Evolutionary conservation across 2,329 filamentous ascomycete species (phyloP), one percentile per base, ranked within the genome.

Genomic region (Macrophomina tecta): DNA sequence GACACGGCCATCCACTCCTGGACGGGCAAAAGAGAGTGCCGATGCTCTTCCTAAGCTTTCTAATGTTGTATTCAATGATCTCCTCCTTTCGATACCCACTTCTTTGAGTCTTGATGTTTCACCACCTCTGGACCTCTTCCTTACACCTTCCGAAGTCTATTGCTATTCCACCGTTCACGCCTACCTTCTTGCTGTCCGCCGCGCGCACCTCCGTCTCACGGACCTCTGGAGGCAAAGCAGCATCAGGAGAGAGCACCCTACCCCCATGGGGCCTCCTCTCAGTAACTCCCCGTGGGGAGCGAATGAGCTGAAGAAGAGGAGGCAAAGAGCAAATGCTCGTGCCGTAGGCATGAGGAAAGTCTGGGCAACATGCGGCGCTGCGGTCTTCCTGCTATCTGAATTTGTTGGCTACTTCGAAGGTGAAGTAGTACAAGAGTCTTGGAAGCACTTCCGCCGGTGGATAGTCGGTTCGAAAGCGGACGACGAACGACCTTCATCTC

Each of bases 301-400:
- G 67, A 83, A 85, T 18, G 86, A 87, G 68, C 85, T 92, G 16
- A 82, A 81, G 32, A 81, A 86, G 28, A 84, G 91, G 11, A 86
- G 93, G 34, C 81, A 86, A 71, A 86, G 91, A 61, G 87, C 89
- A 70, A 87, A 87, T 32, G 75, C 81, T 16, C 86, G 94, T 18
- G 85, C 86, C 4, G 83, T 84, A 40, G 85, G 87, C 0, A 91
- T 97, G 85, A 88, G 95, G 16, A 90, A 89, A 69, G 87, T 94
- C 0, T 99, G 95, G 95, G 94, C 93, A 0, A 96, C 92, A 0
- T 90, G 91, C 71, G 93, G 91, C 73, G 91, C 93, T 2, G 90
- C 92, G 1, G 87, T 97, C 4, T 97, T 97, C 80, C 91, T 98
- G 71, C 83, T 98, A 3, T 92, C 91, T 0, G 94, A 97, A 76